Conservation (phyloP, 2,329 filamentous ascomycete species). For the Curvularia eragrostidis region DNA sequence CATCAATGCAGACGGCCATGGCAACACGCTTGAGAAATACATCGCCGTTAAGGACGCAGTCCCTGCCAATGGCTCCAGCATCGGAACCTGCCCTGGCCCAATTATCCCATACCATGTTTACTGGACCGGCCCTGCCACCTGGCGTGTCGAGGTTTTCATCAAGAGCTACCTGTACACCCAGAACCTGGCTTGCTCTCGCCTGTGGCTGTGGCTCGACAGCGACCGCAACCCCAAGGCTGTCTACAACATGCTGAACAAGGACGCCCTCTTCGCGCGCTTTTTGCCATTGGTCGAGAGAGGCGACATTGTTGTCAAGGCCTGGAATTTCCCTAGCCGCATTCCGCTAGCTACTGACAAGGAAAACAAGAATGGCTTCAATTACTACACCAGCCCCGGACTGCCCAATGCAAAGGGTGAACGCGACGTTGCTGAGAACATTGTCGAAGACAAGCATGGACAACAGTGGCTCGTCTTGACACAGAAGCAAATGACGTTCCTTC, state of each 20-base stretch:
- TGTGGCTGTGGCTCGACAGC: constrained; percentile 63
- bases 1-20: constrained; percentile 52
- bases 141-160: constrained; percentile 63
- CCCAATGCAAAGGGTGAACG: constrained; percentile 53
- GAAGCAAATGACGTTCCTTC: constrained; percentile 65
- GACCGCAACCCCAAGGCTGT: constrained; percentile 60
- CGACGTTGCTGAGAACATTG: constrained; percentile 59
- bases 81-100: constrained; percentile 62
- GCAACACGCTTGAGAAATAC: constrained; percentile 50
- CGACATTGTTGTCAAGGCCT: constrained; percentile 60
- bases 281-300: constrained; percentile 61
- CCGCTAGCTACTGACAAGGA: constrained; percentile 58
- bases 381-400: constrained; percentile 57
- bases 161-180: constrained; percentile 65
- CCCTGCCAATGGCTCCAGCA: constrained; percentile 48
- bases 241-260: constrained; percentile 59
- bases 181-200: constrained; percentile 61
- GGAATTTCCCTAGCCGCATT: constrained; percentile 62
- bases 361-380: constrained; percentile 57
- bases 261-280: constrained; percentile 61
- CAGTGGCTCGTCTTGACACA: constrained; percentile 62
- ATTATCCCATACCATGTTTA: constrained; percentile 64
- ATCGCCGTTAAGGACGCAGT: constrained; percentile 46
- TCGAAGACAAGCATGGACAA: constrained; percentile 58
- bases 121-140: constrained; percentile 64